phyloP scores from a whole-genome alignment of 805 yeast species.

The Starmera dryadoides region DNA sequence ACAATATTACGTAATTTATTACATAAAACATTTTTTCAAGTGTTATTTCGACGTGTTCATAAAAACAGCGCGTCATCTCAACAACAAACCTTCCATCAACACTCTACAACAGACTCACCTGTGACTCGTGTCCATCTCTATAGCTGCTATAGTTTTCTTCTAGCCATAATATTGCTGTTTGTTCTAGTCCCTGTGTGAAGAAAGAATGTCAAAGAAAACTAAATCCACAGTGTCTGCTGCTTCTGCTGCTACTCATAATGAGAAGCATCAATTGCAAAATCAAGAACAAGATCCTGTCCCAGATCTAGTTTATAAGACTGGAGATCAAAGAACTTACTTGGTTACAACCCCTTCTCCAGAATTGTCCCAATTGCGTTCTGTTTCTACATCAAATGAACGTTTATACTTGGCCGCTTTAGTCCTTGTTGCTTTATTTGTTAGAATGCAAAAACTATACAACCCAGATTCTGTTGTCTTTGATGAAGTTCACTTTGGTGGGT shows the following conservation, averaged over 20 bases:
- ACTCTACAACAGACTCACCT: too few relatives aligned
- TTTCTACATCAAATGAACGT: slow-evolving; percentile 31
- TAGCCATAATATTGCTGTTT: too few relatives aligned
- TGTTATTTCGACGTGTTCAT: too few relatives aligned
- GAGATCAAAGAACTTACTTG: slow-evolving; percentile 47
- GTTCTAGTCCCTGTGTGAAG: background rate
- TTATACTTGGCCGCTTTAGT: slow-evolving; percentile 34
- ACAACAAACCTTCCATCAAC: too few relatives aligned
- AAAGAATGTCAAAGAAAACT: slow-evolving; percentile 3
- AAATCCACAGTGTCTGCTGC: background rate
- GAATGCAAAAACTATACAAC: slow-evolving; percentile 50
- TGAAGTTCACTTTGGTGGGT: slow-evolving; percentile 96
- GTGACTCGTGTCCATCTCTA: too few relatives aligned
- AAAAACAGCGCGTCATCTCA: too few relatives aligned
- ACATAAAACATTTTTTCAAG: too few relatives aligned
- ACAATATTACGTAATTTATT: too few relatives aligned
- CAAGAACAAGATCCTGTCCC: slow-evolving; percentile 28
- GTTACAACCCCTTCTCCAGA: slow-evolving; percentile 41
- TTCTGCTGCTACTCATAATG: background rate
- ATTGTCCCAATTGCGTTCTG: slow-evolving; percentile 33
- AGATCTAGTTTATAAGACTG: slow-evolving; percentile 41
- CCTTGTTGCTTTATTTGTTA: slow-evolving; percentile 45
- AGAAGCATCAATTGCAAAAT: too few relatives aligned
- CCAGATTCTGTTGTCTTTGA: slow-evolving; percentile 88
- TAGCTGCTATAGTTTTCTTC: too few relatives aligned